Conservation (phyloP, 345 rosid genomes). For the Eutrema heterophyllum region DNA sequence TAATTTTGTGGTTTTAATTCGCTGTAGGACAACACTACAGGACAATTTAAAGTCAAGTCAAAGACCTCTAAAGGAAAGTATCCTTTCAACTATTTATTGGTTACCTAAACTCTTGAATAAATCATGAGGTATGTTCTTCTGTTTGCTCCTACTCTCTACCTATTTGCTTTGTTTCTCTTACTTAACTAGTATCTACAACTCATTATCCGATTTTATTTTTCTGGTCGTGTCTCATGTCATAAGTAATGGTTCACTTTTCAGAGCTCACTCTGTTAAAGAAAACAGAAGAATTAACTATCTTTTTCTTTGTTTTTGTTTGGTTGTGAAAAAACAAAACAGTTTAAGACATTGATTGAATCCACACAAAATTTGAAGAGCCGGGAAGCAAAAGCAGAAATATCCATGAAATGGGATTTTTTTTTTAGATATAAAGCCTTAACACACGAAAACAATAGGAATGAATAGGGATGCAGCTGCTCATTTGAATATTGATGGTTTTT, state of each 20-base stretch:
- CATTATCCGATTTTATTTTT: no score
- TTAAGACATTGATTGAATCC: conserved; percentile 8
- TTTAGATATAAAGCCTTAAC: no score
- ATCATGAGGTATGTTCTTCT: not conserved
- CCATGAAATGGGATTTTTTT: no score
- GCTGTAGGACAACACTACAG: no score
- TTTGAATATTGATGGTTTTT: not conserved
- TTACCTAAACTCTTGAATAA: not conserved
- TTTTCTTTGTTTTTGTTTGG: not conserved
- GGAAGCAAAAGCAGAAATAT: conserved; percentile 3
- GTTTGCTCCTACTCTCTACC: no score
- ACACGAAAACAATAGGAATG: not conserved
- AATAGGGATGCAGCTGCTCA: not conserved
- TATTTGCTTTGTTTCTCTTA: not conserved
- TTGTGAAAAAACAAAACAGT: not conserved
- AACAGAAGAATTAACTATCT: not conserved
- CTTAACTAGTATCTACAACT: not conserved
- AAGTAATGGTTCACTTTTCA: not conserved
- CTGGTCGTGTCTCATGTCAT: no score
- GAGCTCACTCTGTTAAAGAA: not conserved
- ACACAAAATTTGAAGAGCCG: conserved; percentile 8
- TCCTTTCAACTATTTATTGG: no score
- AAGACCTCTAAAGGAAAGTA: no score
- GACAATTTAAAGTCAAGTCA: no score
- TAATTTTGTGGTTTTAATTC: no score